These are phyloP conservation scores for Vigna nakashimae DNA, from an alignment of 306 rosid genomes.

Conservation along the genomic window DNA sequence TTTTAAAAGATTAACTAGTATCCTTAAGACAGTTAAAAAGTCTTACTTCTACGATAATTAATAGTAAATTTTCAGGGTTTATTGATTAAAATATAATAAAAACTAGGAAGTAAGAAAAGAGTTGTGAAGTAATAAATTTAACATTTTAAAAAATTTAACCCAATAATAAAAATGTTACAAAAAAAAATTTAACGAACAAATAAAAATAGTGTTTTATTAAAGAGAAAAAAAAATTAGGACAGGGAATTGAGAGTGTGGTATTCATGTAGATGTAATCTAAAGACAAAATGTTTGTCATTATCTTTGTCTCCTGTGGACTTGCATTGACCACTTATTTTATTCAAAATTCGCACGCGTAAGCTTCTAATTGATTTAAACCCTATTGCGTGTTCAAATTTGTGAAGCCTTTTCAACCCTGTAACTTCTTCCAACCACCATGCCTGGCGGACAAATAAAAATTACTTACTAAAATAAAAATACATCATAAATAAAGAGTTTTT, in stretches of 20 bases:
- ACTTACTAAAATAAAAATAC: too few species aligned
- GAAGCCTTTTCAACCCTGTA: background rate
- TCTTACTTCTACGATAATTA: background rate
- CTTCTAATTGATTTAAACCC: background rate
- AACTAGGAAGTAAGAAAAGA: too few species aligned
- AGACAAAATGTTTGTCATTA: conserved; percentile 44
- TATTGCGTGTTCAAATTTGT: background rate
- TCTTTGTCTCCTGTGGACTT: conserved; percentile 24
- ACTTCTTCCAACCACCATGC: background rate
- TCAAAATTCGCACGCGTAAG: conserved; percentile 47
- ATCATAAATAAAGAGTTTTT: too few species aligned
- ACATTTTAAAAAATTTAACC: too few species aligned
- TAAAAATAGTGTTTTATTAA: too few species aligned
- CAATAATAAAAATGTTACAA: too few species aligned
- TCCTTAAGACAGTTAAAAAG: background rate
- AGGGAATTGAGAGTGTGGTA: conserved; percentile 5
- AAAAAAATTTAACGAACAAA: too few species aligned
- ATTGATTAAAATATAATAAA: too few species aligned
- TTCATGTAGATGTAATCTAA: background rate
- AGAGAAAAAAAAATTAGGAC: background rate
- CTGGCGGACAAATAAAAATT: too few species aligned
- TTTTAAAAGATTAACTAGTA: background rate
- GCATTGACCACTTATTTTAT: conserved; percentile 49
- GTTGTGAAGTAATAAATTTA: too few species aligned
- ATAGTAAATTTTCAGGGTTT: background rate